Evolutionary conservation across 2,329 filamentous ascomycete genomes (phyloP).

Genomic region (Arthroderma uncinatum): DNA sequence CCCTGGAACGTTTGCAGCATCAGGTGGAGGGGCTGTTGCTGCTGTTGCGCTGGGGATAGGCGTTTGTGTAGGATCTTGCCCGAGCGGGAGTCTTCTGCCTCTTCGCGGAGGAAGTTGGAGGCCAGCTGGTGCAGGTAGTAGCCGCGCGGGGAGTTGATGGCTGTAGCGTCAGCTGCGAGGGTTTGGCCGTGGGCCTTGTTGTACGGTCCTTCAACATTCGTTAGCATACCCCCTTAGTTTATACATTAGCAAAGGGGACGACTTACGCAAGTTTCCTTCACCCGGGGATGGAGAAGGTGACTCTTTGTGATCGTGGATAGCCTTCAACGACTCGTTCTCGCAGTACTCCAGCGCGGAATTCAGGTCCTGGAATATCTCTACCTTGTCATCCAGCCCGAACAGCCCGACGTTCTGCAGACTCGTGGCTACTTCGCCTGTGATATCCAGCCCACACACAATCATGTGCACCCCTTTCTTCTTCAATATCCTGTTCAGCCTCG

Average conservation of each 20-base stretch:
- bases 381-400: constrained; percentile 59
- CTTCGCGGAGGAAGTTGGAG: constrained; percentile 58
- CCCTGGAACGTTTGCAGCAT: constrained; percentile 94
- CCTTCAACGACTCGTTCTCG: constrained; percentile 84
- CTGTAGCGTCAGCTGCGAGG: constrained; percentile 18
- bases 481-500: constrained; percentile 76
- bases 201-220: not conserved
- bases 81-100: constrained; percentile 40
- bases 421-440: constrained; percentile 62
- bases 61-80: not conserved
- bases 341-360: constrained; percentile 90
- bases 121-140: constrained; percentile 69
- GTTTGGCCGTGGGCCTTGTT: not conserved
- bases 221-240: no score
- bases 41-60: not conserved
- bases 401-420: constrained; percentile 77
- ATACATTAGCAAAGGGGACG: no score
- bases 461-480: constrained; percentile 66
- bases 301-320: constrained; percentile 61
- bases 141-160: constrained; percentile 63
- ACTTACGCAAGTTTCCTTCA: constrained; percentile 9
- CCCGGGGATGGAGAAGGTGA: constrained; percentile 10
- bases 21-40: constrained; percentile 61
- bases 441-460: constrained; percentile 69
- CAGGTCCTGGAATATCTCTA: constrained; percentile 73